Evolutionary conservation across 352 stramenopile genomes (phyloP).

Genomic region (Phytophthora lateralis): DNA sequence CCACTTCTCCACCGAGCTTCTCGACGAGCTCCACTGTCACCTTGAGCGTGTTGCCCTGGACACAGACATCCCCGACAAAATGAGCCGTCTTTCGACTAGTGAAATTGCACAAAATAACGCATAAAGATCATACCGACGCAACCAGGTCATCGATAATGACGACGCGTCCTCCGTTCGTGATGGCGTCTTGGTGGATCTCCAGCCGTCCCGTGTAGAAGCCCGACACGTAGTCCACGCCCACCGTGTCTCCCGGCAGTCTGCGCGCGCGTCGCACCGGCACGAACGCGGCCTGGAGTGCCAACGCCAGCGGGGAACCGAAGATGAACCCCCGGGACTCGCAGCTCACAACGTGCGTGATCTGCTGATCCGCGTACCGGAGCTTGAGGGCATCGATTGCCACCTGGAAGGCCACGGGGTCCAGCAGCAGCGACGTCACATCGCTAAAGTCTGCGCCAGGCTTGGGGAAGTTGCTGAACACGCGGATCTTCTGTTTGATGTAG

Average conservation of each 20-base stretch:
- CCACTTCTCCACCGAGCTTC: conserved; percentile 66
- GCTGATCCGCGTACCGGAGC: conserved; percentile 54
- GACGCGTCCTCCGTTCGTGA: conserved; percentile 66
- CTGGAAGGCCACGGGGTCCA: conserved; percentile 77
- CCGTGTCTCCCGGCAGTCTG: conserved; percentile 64
- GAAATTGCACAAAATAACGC: conserved; percentile 5
- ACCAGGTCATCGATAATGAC: conserved; percentile 85
- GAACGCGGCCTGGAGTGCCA: conserved; percentile 69
- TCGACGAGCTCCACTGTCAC: conserved; percentile 80
- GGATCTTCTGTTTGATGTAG: conserved; percentile 75
- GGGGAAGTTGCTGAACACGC: conserved; percentile 66
- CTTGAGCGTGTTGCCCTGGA: conserved; percentile 78
- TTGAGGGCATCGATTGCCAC: conserved; percentile 74
- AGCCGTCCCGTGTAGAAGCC: conserved; percentile 75
- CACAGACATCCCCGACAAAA: conserved; percentile 1
- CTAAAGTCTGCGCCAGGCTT: conserved; percentile 66
- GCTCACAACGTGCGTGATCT: conserved; percentile 84
- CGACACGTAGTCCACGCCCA: conserved; percentile 84
- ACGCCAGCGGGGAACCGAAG: conserved; percentile 75
- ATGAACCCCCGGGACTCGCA: conserved; percentile 83
- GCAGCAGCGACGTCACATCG: conserved; percentile 75
- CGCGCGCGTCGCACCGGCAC: conserved; percentile 74
- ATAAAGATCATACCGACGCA: conserved; percentile 51
- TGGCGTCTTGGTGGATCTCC: conserved; percentile 86
- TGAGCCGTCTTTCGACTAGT: conserved; percentile 9